These are phyloP conservation scores for Aspergillus fumigatiaffinis DNA, from an alignment of 2,329 filamentous ascomycete species.

Conservation along the genomic window DNA sequence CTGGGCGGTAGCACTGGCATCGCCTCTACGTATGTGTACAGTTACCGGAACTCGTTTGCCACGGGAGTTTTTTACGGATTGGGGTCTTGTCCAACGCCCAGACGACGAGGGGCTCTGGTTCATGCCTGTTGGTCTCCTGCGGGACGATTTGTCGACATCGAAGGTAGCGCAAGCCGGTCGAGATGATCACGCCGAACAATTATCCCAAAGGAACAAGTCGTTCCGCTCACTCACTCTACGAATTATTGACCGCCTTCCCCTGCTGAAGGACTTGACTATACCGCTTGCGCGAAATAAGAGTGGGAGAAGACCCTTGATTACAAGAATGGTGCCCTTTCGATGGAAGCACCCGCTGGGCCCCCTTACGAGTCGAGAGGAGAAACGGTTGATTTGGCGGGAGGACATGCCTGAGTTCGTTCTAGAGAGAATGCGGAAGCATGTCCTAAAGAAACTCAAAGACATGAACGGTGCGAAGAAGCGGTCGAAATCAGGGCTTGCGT, in stretches of 20 bases:
- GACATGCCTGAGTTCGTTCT: conserved; percentile 46
- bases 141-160: conserved; percentile 23
- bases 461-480: conserved; percentile 19
- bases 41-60: conserved; percentile 33
- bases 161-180: background rate
- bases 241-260: conserved; percentile 24
- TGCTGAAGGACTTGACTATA: conserved; percentile 19
- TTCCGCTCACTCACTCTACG: conserved; percentile 21
- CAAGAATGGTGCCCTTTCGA: conserved; percentile 29
- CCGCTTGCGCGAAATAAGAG: conserved; percentile 5
- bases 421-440: conserved; percentile 32
- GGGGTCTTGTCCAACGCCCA: conserved; percentile 32
- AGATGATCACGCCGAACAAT: background rate
- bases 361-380: conserved; percentile 22
- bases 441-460: conserved; percentile 35
- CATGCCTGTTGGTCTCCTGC: conserved; percentile 30
- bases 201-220: background rate
- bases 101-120: conserved; percentile 27
- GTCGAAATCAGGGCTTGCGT: conserved; percentile 15
- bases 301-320: conserved; percentile 13
- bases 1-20: conserved; percentile 39
- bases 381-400: conserved; percentile 42
- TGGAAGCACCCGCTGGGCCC: conserved; percentile 33
- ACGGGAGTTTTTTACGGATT: conserved; percentile 30
- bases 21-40: conserved; percentile 32